Base-by-base conservation (phyloP, 306 rosid genomes). In the Abrus precatorius region DNA sequence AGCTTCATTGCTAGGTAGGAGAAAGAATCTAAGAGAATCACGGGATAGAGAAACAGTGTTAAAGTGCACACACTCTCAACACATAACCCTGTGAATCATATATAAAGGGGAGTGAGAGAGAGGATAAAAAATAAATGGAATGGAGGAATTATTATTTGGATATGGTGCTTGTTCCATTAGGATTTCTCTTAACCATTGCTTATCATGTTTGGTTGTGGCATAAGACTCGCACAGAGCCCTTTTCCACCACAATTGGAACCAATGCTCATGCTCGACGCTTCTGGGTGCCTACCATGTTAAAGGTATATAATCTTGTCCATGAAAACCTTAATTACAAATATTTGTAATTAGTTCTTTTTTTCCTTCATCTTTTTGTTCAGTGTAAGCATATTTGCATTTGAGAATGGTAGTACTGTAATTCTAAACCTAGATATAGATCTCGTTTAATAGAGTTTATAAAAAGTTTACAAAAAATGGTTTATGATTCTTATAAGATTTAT, bases 181-280 rank as follows among this genome's bases (percentile, higher is more conserved):
- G 88, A 50, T 80, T 89, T 45, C 27, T 94, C 6, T 71, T 91
- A 6, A 83, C 59, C 13, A 29, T 74, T 70, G 76, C 59, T 70
- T 94, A 94, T 84, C 91, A 94, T 86, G 48, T 80, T 43, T 92
- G 93, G 94, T 79, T 94, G 29, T 94, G 97, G 98, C 89, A 89
- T 36, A 92, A 85, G 62, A 89, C 84, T 79, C 84, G 94, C 3
- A 90, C 79, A 27, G 73, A 88, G 1, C 96, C 98, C 1, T 84
- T 82, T 73, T 83, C 85, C 4, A 94, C 98, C 72, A 82, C 87
- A 47, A 81, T 92, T 44, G 97, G 98, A 48, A 92, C 87, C 68
- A 90, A 94, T 52, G 87, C 93, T 72, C 76, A 12, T 50, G 97
- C 91, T 3, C 82, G 98, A 30, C 86, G 97, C 38, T 85, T 83